Evolutionary conservation across 805 yeast species (phyloP), one percentile per base, ranked within the genome.

Genomic region (Metschnikowia drakensbergensis): DNA sequence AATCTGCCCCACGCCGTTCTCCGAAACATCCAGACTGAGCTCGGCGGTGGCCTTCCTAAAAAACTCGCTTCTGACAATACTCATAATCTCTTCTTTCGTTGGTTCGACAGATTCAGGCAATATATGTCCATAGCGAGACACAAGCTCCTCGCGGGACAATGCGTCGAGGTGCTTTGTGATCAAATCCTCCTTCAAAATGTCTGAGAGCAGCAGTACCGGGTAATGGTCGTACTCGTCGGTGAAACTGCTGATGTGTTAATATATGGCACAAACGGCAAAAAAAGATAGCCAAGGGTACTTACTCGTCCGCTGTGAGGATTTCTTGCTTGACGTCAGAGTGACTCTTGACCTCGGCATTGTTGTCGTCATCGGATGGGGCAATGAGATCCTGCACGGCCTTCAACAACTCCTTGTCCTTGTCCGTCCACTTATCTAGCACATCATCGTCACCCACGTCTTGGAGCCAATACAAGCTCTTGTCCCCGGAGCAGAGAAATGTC

Each of bases 371-470:
- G 28, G 22, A 28, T 26, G 46, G 42, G 23, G 51, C 45, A 38
- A 55, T 47, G 30, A 55, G 53, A 33, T 41, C 46, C 45, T 54
- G 58, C 42, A 54, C 58, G 17, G 47, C 26, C 29, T 30, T 37
- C 47, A 76, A 58, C 34, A 83, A 68, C 40, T 72, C 73, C 52
- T 66, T 58, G 62, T 88, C 96, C 54, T 77, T 77, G 29, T 66
- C 76, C 27, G 85, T 80, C 67, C 84, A 78, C 60, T 76, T 75
- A 46, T 69, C 69, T 37, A 75, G 75, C 44, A 77, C 77, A 53
- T 83, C 86, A 48, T 82, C 87, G 59, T 82, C 81, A 6, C 83
- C 88, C 44, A 52, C 79, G 55, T 82, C 87, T 66, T 88, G 96
- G 68, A 89, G 70, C 96, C 96, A 88, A 61, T 75, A 80, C 57